These are phyloP conservation scores for Eucalyptus polybractea DNA, from an alignment of 345 rosid genomes.

Conservation along the genomic window DNA sequence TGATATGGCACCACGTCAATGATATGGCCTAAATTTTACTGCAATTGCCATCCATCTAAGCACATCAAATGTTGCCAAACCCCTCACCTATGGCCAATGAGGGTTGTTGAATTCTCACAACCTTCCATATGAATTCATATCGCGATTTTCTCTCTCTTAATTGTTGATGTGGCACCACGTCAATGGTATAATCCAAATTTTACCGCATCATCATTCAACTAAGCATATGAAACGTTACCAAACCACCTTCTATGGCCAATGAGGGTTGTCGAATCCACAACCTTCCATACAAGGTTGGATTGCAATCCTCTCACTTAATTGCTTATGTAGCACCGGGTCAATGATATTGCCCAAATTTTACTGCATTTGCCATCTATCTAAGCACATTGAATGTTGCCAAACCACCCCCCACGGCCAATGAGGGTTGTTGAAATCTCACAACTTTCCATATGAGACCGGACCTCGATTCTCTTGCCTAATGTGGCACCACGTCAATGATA, in stretches of 20 bases:
- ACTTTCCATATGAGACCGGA: neutral
- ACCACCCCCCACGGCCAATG: too few relatives aligned
- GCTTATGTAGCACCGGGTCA: too few relatives aligned
- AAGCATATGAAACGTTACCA: too few relatives aligned
- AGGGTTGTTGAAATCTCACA: neutral
- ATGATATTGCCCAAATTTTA: too few relatives aligned
- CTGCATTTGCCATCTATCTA: too few relatives aligned
- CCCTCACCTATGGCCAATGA: too few relatives aligned
- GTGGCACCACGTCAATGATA: too few relatives aligned
- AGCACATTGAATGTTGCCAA: too few relatives aligned
- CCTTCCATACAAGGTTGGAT: neutral
- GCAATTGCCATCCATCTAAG: neutral
- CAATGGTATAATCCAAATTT: neutral
- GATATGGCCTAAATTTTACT: accelerated
- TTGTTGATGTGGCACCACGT: neutral
- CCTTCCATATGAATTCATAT: neutral
- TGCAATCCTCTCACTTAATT: too few relatives aligned
- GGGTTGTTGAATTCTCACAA: neutral
- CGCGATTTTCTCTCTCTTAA: neutral
- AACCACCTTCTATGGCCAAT: too few relatives aligned
- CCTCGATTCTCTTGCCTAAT: neutral
- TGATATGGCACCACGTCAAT: neutral
- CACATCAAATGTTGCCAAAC: too few relatives aligned
- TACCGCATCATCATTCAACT: accelerated
- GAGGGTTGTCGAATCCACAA: neutral